Base-by-base conservation (phyloP, 306 rosid genomes). In the Pyrus pyrifolia region DNA sequence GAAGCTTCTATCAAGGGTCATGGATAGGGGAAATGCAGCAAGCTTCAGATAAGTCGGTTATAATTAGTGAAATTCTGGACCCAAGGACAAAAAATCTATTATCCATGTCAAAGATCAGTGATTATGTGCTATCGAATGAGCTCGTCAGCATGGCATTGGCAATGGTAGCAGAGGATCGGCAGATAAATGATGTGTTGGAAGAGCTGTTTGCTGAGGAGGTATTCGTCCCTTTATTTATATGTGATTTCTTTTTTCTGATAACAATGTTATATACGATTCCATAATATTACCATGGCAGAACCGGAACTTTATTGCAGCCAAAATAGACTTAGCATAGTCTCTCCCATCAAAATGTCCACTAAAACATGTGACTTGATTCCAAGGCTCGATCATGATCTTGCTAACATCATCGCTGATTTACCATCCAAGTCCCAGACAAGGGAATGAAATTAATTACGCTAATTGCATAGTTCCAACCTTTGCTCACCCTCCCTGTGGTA, bases 91-190 rank as follows among this genome's bases (percentile, higher is more conserved):
- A 93, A 84, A 93, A 93, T 80, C 85, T 93, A 52, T 76, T 93
- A 75, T 87, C 96, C 62, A 84, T 93, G 96, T 93, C 98, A 68
- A 91, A 84, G 85, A 93, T 93, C 81, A 93, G 98, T 46, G 93
- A 93, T 81, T 93, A 93, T 82, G 96, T 93, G 82, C 81, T 93
- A 80, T 93, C 98, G 38, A 93, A 93, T 80, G 95, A 91, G 79
- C 98, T 93, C 29, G 97, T 93, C 81, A 93, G 98, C 90, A 93
- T 93, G 98, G 98, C 98, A 76, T 80, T 93, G 71, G 98, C 98
- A 67, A 93, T 93, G 98, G 97, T 93, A 73, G 85, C 95, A 15
- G 96, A 93, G 85, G 98, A 93, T 86, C 88, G 86, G n/a, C 98
- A 93, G 75, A 93, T 91, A 86, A 91, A 91, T 78, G 88, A 85